Conservation (phyloP, 208 protist species). For the Perkinsela sp. region DNA sequence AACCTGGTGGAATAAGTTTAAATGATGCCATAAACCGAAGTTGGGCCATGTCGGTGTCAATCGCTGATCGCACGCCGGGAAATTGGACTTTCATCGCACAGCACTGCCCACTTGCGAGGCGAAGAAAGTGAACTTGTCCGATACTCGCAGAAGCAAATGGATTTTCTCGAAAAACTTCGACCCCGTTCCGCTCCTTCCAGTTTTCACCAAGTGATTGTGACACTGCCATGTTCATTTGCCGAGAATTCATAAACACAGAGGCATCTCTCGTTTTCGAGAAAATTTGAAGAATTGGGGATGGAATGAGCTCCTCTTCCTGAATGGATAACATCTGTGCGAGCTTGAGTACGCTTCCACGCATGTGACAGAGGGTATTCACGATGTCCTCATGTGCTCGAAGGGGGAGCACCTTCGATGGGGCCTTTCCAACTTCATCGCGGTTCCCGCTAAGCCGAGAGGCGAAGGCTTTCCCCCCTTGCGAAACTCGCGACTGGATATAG, state of each 20-base stretch:
- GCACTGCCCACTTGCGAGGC: slow-evolving; percentile 14
- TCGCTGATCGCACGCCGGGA: slow-evolving; percentile 18
- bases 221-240: slow-evolving; percentile 23
- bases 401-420: slow-evolving; percentile 8
- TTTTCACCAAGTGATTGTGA: slow-evolving; percentile 9
- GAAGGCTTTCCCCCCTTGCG: neutral
- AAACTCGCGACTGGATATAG: neutral
- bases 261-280: slow-evolving; percentile 48
- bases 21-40: slow-evolving; percentile 45
- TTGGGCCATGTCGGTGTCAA: slow-evolving; percentile 68
- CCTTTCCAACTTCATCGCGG: neutral
- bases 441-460: neutral
- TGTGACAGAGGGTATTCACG: slow-evolving; percentile 72
- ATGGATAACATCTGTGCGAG: slow-evolving; percentile 83
- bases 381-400: slow-evolving; percentile 26
- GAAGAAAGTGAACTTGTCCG: slow-evolving; percentile 65
- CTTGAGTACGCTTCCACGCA: slow-evolving; percentile 73
- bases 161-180: slow-evolving; percentile 27
- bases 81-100: slow-evolving; percentile 38
- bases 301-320: slow-evolving; percentile 42
- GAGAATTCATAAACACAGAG: slow-evolving; percentile 41
- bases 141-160: slow-evolving; percentile 81
- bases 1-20: slow-evolving; percentile 55
- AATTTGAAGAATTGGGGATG: slow-evolving; percentile 22
- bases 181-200: slow-evolving; percentile 20